A percentile compares a stretch with the other conserved stretches of the same genome.
Evolutionary conservation across 345 rosid genomes (phyloP).

Genomic region (Citrus cavaleriei): DNA sequence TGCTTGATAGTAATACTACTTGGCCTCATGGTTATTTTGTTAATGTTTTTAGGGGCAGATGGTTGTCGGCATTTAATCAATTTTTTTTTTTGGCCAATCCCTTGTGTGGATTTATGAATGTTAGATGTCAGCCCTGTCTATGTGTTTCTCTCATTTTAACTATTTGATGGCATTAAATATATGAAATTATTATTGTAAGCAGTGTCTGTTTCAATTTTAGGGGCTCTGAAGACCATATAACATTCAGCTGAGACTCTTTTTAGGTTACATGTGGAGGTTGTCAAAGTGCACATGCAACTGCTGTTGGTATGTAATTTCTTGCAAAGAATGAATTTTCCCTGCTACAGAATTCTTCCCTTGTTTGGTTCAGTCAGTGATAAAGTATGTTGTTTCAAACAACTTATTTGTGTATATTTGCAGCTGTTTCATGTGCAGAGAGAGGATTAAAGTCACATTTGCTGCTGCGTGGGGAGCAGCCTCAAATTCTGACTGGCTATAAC

Average conservation of each 20-base stretch:
- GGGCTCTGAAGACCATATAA: conserved; percentile 20
- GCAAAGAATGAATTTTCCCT: background rate
- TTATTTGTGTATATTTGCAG: conserved; percentile 35
- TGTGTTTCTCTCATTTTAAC: background rate
- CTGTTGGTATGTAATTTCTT: conserved; percentile 55
- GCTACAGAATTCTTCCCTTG: background rate
- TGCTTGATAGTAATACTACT: background rate
- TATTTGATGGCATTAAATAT: background rate
- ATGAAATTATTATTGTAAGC: background rate
- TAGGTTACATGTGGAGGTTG: conserved; percentile 97
- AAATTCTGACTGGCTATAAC: conserved; percentile 77
- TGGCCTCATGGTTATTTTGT: background rate
- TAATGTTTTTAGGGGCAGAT: background rate
- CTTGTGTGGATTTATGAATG: background rate
- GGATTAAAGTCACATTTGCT: conserved; percentile 83
- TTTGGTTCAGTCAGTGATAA: background rate
- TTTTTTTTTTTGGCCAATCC: background rate
- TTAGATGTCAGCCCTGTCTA: background rate
- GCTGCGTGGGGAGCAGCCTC: conserved; percentile 83
- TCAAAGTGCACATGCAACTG: conserved; percentile 92
- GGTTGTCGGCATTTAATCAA: background rate
- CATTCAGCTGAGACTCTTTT: conserved; percentile 29
- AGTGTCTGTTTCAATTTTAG: conserved; percentile 8
- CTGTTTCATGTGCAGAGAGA: conserved; percentile 86
- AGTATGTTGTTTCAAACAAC: background rate